phyloP scores from a whole-genome alignment of 257 asterid genomes.

The Ajuga chamaepitys region DNA sequence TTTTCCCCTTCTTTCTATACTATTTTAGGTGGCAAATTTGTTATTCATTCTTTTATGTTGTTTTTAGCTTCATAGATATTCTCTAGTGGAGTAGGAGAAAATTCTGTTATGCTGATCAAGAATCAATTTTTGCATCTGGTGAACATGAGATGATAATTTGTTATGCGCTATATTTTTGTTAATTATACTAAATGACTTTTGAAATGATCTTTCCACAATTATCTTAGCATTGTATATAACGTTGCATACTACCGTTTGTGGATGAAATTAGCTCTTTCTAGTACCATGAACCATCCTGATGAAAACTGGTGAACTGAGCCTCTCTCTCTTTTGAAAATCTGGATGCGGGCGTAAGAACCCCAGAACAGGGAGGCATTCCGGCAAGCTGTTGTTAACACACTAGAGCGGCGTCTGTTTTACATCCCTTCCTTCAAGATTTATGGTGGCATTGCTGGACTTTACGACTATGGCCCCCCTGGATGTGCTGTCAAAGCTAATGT shows the following conservation, averaged over 20 bases:
- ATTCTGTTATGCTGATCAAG: background rate
- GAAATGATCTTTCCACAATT: too few relatives aligned
- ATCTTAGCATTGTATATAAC: background rate
- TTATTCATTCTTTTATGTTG: background rate
- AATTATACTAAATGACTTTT: background rate
- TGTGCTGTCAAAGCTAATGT: constrained; percentile 73
- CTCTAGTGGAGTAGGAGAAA: background rate
- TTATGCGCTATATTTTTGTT: background rate
- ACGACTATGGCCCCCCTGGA: constrained; percentile 88
- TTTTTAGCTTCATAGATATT: background rate
- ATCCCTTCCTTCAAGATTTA: constrained; percentile 74
- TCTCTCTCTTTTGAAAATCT: background rate
- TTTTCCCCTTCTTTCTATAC: background rate
- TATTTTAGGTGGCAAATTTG: background rate
- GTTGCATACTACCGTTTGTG: constrained; percentile 1
- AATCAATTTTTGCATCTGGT: background rate
- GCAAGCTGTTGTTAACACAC: constrained; percentile 58
- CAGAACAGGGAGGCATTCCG: constrained; percentile 54
- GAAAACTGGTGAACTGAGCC: background rate
- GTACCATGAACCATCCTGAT: background rate
- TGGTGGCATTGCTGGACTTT: constrained; percentile 74
- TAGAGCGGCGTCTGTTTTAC: constrained; percentile 67
- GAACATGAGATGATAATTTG: background rate
- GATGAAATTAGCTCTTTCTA: background rate
- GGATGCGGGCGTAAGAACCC: constrained; percentile 16